Conservation (phyloP, 305 asterid genomes). For the Striga hermonthica region DNA sequence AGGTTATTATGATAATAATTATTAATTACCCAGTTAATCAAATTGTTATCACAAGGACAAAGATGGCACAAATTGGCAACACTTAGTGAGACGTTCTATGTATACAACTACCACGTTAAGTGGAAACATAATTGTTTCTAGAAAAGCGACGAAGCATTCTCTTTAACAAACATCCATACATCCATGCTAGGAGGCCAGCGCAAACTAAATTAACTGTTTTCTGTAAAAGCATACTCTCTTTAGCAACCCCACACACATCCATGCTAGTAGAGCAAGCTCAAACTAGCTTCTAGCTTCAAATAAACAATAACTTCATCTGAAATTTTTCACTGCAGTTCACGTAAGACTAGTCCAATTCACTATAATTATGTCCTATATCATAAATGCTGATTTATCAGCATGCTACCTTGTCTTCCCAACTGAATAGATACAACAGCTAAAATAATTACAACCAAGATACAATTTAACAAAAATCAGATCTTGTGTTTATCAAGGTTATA, state of each 20-base stretch:
- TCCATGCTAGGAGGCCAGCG: constrained; percentile 9
- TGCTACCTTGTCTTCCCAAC: constrained; percentile 22
- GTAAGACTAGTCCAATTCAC: constrained; percentile 14
- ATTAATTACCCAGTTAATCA: constrained; percentile 6
- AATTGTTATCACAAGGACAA: constrained; percentile 16
- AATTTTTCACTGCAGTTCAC: constrained; percentile 22
- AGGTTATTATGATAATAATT: not conserved
- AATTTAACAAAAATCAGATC: constrained; percentile 10
- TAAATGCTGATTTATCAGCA: constrained; percentile 16
- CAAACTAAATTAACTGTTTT: not conserved
- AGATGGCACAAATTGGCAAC: constrained; percentile 18
- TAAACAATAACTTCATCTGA: constrained; percentile 5
- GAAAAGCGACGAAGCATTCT: constrained; percentile 4
- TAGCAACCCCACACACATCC: constrained; percentile 10
- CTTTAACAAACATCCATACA: constrained; percentile 4
- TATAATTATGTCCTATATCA: constrained; percentile 10
- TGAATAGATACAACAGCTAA: constrained; percentile 27
- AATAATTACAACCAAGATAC: not conserved
- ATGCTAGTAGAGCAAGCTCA: constrained; percentile 8
- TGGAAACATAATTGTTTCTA: not conserved
- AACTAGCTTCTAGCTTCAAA: constrained; percentile 21
- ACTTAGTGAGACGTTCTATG: constrained; percentile 2
- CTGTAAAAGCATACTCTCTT: constrained; percentile 4
- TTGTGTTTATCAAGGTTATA: constrained; percentile 6
- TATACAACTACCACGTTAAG: not conserved